Percentiles rank a stretch among this genome's conserved stretches.
phyloP scores from a whole-genome alignment of 306 rosid species.

The Vigna unguiculata region DNA sequence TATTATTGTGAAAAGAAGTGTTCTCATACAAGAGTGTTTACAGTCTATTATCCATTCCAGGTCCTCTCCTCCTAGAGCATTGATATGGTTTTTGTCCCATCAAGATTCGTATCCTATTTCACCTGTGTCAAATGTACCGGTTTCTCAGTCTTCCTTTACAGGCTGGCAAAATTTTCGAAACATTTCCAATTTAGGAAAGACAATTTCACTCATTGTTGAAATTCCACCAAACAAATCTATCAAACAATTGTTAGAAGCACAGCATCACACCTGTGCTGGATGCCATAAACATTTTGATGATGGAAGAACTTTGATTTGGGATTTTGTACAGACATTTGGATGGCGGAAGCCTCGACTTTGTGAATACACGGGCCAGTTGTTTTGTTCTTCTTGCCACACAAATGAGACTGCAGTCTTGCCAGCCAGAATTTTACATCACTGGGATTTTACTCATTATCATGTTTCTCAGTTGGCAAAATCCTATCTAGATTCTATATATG shows the following conservation, averaged over 20 bases:
- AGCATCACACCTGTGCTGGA: slow-evolving; percentile 90
- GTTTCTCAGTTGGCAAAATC: slow-evolving; percentile 97
- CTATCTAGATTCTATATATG: slow-evolving; percentile 91
- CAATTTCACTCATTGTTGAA: slow-evolving; percentile 91
- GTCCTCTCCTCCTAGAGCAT: slow-evolving; percentile 67
- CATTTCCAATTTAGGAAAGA: slow-evolving; percentile 75
- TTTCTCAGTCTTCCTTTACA: slow-evolving; percentile 50
- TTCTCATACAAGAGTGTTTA: slow-evolving; percentile 88
- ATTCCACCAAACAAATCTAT: slow-evolving; percentile 75
- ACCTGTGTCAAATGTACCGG: slow-evolving; percentile 50
- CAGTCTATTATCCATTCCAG: slow-evolving; percentile 70
- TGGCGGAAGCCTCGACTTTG: slow-evolving; percentile 98
- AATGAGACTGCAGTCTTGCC: slow-evolving; percentile 94
- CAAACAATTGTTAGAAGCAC: slow-evolving; percentile 89
- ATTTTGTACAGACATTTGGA: slow-evolving; percentile 88
- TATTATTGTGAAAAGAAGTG: slow-evolving; percentile 89
- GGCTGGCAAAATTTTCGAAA: slow-evolving; percentile 49
- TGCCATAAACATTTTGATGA: slow-evolving; percentile 91
- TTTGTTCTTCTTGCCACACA: slow-evolving; percentile 92
- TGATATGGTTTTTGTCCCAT: slow-evolving; percentile 86
- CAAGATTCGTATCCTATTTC: slow-evolving; percentile 71
- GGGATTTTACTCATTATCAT: slow-evolving; percentile 83
- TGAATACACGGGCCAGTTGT: slow-evolving; percentile 91
- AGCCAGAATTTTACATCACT: slow-evolving; percentile 91
- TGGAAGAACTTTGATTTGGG: slow-evolving; percentile 74